Evolutionary conservation across 2,329 filamentous ascomycete genomes (phyloP).

Genomic region (Chaetomium sp.): DNA sequence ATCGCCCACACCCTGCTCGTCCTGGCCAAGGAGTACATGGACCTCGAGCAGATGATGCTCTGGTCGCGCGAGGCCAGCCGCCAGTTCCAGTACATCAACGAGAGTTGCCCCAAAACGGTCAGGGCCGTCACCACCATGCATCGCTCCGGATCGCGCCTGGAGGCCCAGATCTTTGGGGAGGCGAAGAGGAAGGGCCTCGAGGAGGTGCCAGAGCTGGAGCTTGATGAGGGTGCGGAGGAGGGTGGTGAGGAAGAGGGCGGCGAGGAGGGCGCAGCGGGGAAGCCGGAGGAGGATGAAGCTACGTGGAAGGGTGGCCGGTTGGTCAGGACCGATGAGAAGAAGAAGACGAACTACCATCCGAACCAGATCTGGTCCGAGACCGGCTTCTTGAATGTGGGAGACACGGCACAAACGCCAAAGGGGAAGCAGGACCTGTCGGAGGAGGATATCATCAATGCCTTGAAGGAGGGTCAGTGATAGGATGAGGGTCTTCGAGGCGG

Average conservation of each 20-base stretch:
- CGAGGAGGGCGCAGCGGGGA: not conserved
- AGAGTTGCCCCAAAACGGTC: constrained; percentile 45
- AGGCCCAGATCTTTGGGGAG: constrained; percentile 27
- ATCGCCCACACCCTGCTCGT: constrained; percentile 50
- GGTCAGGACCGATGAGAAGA: constrained; percentile 2
- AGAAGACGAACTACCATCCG: not conserved
- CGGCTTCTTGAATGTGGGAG: constrained; percentile 11
- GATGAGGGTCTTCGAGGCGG: too few relatives aligned
- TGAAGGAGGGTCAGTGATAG: constrained; percentile 7
- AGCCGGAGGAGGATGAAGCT: not conserved
- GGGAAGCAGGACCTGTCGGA: constrained; percentile 9
- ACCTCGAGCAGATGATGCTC: constrained; percentile 50
- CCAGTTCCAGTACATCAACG: constrained; percentile 44
- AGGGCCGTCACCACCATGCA: constrained; percentile 29
- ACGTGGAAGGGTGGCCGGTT: constrained; percentile 10
- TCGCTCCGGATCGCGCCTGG: constrained; percentile 23
- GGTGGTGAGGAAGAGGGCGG: not conserved
- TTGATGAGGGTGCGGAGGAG: not conserved
- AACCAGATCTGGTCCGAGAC: constrained; percentile 4
- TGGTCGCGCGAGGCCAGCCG: constrained; percentile 53
- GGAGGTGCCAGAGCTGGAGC: not conserved
- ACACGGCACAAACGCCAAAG: not conserved
- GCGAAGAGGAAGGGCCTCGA: not conserved
- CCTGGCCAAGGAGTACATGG: constrained; percentile 53
- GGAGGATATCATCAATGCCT: constrained; percentile 20